Base-by-base conservation (phyloP, 1,284 basidiomycete genomes). In the Tausonia pullulans region DNA sequence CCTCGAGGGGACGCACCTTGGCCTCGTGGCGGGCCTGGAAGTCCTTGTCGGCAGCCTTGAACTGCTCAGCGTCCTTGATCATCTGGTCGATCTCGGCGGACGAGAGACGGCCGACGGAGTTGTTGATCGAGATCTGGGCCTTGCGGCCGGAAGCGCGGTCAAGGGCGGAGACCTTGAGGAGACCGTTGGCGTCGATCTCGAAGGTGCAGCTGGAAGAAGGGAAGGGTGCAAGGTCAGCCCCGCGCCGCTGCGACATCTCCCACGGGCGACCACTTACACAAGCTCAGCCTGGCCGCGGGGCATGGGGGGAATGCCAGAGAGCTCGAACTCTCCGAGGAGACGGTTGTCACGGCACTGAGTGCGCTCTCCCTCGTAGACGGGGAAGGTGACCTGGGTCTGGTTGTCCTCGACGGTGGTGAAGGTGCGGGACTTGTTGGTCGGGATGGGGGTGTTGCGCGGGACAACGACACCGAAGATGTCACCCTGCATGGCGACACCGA, bases 361-460 rank as follows among this genome's bases (percentile, higher is more conserved):
- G 72, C 93, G 91, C 81, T 97, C 94, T 76, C 93, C 93, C 83
- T 97, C 94, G 79, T 94, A 95, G 58, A 97, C 94, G 71, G 91
- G 93, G 89, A 97, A 95, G 69, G 90, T 92, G 79, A 97, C 93
- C 64, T 87, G 90, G 68, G 93, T 94, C 80, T 97, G 93, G 83
- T 97, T 97, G 83, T 97, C 94, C 83, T 95, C 91, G 69, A 95
- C 91, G 60, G 94, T 97, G 71, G 93, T 95, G 84, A 97, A 97
- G 65, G 87, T 87, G 74, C 91, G 83, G 57, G 90, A 92, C 81
- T 96, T 96, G 84, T 92, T 95, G 77, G 92, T 90, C 67, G 94
- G 93, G 78, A 97, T 94, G 71, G 92, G 89, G 69, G 94, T 96
- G 83, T 97, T 97, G 73, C 94, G 88, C 74, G 91, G 91, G 73